Conservation (phyloP, 1,139 yeast genomes). For the Scheffersomyces cryptocercus region DNA sequence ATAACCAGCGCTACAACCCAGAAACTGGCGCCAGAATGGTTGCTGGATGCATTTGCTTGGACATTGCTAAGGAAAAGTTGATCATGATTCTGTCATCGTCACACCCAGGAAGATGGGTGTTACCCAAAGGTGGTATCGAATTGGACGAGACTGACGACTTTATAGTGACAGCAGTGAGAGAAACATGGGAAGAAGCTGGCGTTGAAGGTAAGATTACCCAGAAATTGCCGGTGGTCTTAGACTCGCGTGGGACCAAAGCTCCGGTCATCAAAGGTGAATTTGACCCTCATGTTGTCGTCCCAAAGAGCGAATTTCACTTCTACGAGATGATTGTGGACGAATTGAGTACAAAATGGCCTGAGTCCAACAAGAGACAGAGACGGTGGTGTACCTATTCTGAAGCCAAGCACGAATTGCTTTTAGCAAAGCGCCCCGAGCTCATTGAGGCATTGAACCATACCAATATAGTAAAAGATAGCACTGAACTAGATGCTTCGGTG, state of each 20-base stretch:
- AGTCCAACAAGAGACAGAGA: slow-evolving; percentile 56
- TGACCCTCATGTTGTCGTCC: slow-evolving; percentile 43
- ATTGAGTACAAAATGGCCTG: slow-evolving; percentile 75
- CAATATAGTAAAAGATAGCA: slow-evolving; percentile 39
- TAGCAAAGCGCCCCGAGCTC: slow-evolving; percentile 68
- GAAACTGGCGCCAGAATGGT: slow-evolving; percentile 78
- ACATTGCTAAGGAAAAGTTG: slow-evolving; percentile 56
- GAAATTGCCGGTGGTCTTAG: slow-evolving; percentile 66
- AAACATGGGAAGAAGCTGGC: slow-evolving; percentile 99
- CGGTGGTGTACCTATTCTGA: slow-evolving; percentile 76
- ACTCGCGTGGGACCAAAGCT: slow-evolving; percentile 64
- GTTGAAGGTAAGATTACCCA: slow-evolving; percentile 61
- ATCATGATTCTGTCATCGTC: slow-evolving; percentile 77
- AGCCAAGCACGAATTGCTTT: slow-evolving; percentile 63
- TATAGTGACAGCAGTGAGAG: slow-evolving; percentile 68
- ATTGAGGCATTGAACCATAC: slow-evolving; percentile 62
- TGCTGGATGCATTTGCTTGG: slow-evolving; percentile 86
- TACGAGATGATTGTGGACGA: slow-evolving; percentile 68
- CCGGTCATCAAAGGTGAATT: slow-evolving; percentile 50
- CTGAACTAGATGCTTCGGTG: not conserved
- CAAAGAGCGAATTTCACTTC: slow-evolving; percentile 81
- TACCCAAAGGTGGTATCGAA: slow-evolving; percentile 97
- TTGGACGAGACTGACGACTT: slow-evolving; percentile 68
- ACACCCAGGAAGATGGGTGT: slow-evolving; percentile 70
- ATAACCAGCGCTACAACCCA: slow-evolving; percentile 43